These are phyloP conservation scores for Lodderomyces jiufengensis DNA, from an alignment of 1,139 yeast species.

Conservation along the genomic window DNA sequence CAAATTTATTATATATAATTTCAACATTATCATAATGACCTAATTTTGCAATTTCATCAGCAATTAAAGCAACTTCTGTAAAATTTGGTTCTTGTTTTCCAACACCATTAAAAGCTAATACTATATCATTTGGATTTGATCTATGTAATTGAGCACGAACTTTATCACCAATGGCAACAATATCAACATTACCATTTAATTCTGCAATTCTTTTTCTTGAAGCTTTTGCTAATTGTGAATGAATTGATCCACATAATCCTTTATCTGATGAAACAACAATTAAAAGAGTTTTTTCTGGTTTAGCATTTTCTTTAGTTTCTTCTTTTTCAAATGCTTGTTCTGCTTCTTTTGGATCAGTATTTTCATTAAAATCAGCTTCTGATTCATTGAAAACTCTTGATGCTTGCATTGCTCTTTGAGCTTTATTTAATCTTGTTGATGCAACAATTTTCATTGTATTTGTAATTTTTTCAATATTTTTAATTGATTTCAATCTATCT, in stretches of 20 bases:
- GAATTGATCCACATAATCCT: slow-evolving; percentile 98
- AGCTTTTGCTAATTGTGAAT: slow-evolving; percentile 87
- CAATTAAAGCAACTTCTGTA: slow-evolving; percentile 81
- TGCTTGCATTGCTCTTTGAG: slow-evolving; percentile 90
- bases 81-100: slow-evolving; percentile 98
- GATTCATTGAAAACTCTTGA: slow-evolving; percentile 84
- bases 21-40: slow-evolving; percentile 75
- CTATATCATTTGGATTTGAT: slow-evolving; percentile 67
- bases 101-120: slow-evolving; percentile 79
- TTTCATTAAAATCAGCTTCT: slow-evolving; percentile 72
- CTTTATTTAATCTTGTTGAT: slow-evolving; percentile 92
- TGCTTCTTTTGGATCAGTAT: slow-evolving; percentile 69
- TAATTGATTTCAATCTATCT: slow-evolving; percentile 95
- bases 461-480: slow-evolving; percentile 98
- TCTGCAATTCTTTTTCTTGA: slow-evolving; percentile 64
- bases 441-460: slow-evolving; percentile 99
- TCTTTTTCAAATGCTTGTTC: slow-evolving; percentile 20
- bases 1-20: slow-evolving; percentile 82
- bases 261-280: slow-evolving; percentile 93
- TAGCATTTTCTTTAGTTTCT: slow-evolving; percentile 46
- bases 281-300: slow-evolving; percentile 54
- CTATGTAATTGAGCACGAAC: slow-evolving; percentile 83
- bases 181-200: slow-evolving; percentile 66
- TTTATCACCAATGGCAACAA: slow-evolving; percentile 93
- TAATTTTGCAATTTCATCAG: slow-evolving; percentile 74